Evolutionary conservation across 139 green algal species (phyloP).

Genomic region (Closterium sp.): DNA sequence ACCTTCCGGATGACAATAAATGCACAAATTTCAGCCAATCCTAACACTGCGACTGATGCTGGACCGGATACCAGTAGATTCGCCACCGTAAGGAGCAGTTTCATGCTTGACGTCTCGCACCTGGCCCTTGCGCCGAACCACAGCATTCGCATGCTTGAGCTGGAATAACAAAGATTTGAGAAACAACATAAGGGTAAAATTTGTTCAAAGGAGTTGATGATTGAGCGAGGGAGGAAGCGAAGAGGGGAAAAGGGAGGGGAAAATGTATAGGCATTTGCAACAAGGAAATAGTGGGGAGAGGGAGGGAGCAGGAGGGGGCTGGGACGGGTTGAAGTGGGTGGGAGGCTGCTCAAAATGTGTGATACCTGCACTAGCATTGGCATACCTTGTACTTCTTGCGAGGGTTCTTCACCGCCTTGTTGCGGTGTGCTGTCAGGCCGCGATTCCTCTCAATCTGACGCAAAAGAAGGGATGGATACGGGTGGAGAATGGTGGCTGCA

Average conservation of each 20-base stretch:
- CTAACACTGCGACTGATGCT: constrained; percentile 46
- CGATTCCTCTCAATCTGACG: constrained; percentile 88
- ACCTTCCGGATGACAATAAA: neutral
- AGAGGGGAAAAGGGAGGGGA: too few relatives aligned
- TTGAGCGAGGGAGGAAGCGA: neutral
- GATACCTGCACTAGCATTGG: neutral
- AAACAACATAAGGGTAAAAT: too few relatives aligned
- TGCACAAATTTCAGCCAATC: neutral
- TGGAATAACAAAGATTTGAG: neutral
- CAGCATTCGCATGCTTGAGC: constrained; percentile 60
- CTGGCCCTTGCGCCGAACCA: constrained; percentile 82
- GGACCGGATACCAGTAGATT: constrained; percentile 93
- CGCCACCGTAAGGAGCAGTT: constrained; percentile 77
- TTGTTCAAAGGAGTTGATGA: neutral
- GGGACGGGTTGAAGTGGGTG: too few relatives aligned
- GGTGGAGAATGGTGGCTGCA: neutral
- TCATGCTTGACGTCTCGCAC: constrained; percentile 69
- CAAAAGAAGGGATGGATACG: neutral
- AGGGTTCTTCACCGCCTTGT: constrained; percentile 94
- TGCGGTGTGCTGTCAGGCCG: constrained; percentile 91
- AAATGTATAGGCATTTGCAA: neutral
- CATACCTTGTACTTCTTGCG: constrained; percentile 67
- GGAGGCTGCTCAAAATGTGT: too few relatives aligned
- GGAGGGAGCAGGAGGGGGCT: neutral
- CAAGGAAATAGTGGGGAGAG: neutral